Evolutionary conservation across 345 rosid species (phyloP), one percentile per base, ranked within the genome.

Genomic region (Murraya paniculata): DNA sequence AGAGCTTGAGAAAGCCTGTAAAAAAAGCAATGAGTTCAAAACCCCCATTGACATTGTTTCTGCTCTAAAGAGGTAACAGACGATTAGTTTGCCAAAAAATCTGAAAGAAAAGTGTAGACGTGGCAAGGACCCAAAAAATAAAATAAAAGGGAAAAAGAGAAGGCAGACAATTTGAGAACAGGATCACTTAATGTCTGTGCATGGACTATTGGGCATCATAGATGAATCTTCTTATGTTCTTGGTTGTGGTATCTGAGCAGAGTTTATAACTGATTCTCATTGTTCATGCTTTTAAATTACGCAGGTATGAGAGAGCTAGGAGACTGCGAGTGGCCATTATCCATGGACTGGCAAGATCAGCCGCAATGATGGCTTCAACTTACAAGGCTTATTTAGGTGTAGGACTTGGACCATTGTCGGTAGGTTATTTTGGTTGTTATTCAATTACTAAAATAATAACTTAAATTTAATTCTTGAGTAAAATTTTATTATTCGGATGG

Each of bases 321-420:
- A 87, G 82, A 80, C 82, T 94, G 22, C 89, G 97, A 82, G 99
- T 92, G 25, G 94, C 97, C 38, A 66, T 91, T 71, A 89, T 96
- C 79, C 98, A 96, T 83, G 87, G 91, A 45, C 87, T 96, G 97
- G 97, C 99, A 71, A 94, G 99, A 81, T 84, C 86, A 92, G 97
- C 98, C 64, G 97, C 99, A 71, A 88, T 91, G 9, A 96, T 96
- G 99, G 98, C 97, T 76, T 92, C 98, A 8, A 90, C 97, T 76
- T 96, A 94, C 83, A 94, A 91, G 86, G 92, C 93, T n/a, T 94
- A 92, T 87, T 79, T 96, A 79, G 99, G 97, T 60, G 97, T 96
- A 78, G 98, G 99, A 71, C 97, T 96, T 69, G 98, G 99, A 77
- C 98, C 97, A 41, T 81, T 94, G 11, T 90, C 95, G 84, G 98